Conservation (phyloP, 805 yeast species). For the Metschnikowia aberdeeniae region DNA sequence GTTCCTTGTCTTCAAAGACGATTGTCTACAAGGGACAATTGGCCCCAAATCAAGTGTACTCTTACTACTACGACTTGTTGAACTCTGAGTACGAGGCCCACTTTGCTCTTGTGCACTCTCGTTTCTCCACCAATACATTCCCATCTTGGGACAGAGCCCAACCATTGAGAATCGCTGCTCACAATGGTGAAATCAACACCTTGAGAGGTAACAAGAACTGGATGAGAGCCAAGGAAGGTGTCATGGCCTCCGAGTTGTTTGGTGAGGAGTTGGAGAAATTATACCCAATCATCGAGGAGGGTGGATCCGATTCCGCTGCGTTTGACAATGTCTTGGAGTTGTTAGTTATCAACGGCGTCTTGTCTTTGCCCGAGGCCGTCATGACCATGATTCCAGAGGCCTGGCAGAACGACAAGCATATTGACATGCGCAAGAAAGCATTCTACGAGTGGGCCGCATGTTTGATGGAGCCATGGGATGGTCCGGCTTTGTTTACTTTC, state of each 20-base stretch:
- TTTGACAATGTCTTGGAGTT: slow-evolving; percentile 93
- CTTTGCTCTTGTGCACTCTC: slow-evolving; percentile 92
- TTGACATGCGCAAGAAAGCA: slow-evolving; percentile 90
- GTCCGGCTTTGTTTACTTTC: slow-evolving; percentile 94
- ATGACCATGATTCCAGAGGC: slow-evolving; percentile 98
- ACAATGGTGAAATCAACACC: slow-evolving; percentile 97
- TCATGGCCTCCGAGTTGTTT: slow-evolving; percentile 80
- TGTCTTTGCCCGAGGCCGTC: slow-evolving; percentile 93
- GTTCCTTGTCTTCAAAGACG: slow-evolving; percentile 82
- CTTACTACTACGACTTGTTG: slow-evolving; percentile 87
- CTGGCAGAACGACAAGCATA: slow-evolving; percentile 82
- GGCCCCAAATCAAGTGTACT: slow-evolving; percentile 93
- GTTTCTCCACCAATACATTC: slow-evolving; percentile 96
- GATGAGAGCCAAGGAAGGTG: slow-evolving; percentile 99
- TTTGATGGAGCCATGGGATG: slow-evolving; percentile 99
- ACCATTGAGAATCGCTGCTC: slow-evolving; percentile 96
- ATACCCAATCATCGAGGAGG: slow-evolving; percentile 95
- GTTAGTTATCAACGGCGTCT: slow-evolving; percentile 84
- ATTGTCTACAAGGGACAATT: slow-evolving; percentile 97
- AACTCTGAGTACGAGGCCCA: slow-evolving; percentile 92
- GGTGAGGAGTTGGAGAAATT: slow-evolving; percentile 89
- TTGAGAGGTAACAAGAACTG: slow-evolving; percentile 97
- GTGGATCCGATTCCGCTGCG: slow-evolving; percentile 98
- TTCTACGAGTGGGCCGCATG: slow-evolving; percentile 99
- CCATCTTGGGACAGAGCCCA: slow-evolving; percentile 99